These are phyloP conservation scores for Physcia stellaris DNA, from an alignment of 495 filamentous ascomycete species.

Conservation along the genomic window DNA sequence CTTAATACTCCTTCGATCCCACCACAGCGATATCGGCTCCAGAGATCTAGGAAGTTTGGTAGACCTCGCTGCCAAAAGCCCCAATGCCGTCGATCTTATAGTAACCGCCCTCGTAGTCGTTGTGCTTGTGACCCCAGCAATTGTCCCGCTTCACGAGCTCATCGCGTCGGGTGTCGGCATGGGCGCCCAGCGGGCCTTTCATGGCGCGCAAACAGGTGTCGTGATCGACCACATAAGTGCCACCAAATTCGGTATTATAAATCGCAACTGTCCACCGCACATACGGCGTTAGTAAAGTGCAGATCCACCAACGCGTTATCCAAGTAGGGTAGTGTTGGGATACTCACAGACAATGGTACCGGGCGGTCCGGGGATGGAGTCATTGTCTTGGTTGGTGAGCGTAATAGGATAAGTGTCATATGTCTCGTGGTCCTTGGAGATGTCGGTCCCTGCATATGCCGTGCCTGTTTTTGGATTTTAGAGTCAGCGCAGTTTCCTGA, in stretches of 20 bases:
- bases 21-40: no score
- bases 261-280: not conserved
- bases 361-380: not conserved
- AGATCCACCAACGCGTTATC: no score
- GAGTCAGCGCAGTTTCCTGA: no score
- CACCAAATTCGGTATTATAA: not conserved
- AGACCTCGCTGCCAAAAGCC: conserved; percentile 9
- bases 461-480: no score
- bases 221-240: not conserved
- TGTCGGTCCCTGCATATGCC: not conserved
- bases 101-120: not conserved
- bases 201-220: not conserved
- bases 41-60: no score
- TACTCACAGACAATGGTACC: not conserved
- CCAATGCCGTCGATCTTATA: not conserved
- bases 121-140: not conserved
- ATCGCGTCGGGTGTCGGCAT: no score
- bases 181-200: not conserved
- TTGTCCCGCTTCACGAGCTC: no score
- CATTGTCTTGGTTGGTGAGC: not conserved
- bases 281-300: not conserved
- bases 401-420: not conserved
- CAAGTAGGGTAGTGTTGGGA: no score
- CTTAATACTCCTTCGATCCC: no score
- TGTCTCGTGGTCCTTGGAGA: not conserved